Percentiles rank a stretch among this genome's conserved stretches.
Conservation (phyloP, 192 early-diverging fungal genomes). For the Backusella circina region DNA sequence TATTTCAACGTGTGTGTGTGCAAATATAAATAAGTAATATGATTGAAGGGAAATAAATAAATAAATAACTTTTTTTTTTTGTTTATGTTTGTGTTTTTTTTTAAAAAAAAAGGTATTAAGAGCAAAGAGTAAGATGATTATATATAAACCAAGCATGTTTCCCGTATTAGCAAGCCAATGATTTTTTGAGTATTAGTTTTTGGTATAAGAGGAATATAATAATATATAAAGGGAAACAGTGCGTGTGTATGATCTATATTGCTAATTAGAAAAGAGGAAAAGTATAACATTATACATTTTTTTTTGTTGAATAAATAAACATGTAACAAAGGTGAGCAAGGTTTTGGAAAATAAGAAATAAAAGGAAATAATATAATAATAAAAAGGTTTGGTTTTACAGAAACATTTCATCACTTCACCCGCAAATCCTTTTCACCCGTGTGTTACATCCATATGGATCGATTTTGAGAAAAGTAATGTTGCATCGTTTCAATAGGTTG, state of each 20-base stretch:
- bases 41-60: background rate
- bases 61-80: background rate
- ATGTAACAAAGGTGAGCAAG: background rate
- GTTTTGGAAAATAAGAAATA: background rate
- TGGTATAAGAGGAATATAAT: background rate
- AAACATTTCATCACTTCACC: background rate
- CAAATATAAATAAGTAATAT: slow-evolving; percentile 4
- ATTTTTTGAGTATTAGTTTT: background rate
- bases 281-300: background rate
- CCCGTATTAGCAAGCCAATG: background rate
- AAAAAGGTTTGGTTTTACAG: background rate
- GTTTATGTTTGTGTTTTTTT: background rate
- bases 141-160: background rate
- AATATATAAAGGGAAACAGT: background rate
- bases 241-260: background rate
- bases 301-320: background rate
- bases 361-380: background rate
- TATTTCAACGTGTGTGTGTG: background rate
- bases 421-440: background rate
- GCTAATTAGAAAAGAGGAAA: background rate
- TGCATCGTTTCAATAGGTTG: slow-evolving; percentile 13
- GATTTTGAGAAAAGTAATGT: slow-evolving; percentile 1
- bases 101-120: background rate
- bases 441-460: slow-evolving; percentile 12
- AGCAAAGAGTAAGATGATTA: background rate